Percentiles rank a stretch among this genome's conserved stretches.
Evolutionary conservation across 148 eudicot genomes (phyloP).

Genomic region (Cornus florida): DNA sequence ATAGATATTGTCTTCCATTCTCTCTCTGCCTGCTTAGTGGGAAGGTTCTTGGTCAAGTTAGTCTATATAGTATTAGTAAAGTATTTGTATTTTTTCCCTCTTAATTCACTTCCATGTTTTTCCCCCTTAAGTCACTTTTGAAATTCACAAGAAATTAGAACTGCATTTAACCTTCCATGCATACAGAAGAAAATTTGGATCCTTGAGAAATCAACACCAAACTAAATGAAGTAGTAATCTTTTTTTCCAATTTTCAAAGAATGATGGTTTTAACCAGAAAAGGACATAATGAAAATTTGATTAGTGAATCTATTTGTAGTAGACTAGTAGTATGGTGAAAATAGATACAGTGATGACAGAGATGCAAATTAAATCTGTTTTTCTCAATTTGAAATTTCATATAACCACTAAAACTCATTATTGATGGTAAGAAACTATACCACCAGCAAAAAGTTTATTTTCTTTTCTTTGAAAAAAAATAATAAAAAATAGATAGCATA

Average conservation of each 20-base stretch:
- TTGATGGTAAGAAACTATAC: not conserved
- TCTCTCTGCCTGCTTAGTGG: no score
- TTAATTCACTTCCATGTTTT: no score
- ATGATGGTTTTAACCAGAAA: not conserved
- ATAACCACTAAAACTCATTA: not conserved
- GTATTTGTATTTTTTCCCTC: no score
- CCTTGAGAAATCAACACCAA: not conserved
- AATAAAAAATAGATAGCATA: not conserved
- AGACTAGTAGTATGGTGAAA: not conserved
- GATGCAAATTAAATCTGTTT: not conserved
- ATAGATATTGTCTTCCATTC: no score
- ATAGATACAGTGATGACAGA: not conserved
- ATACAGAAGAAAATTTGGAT: no score
- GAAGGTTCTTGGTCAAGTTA: no score
- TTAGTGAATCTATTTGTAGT: not conserved
- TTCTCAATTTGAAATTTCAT: not conserved
- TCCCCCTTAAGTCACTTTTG: no score
- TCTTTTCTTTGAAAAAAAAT: not conserved
- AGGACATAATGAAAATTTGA: not conserved
- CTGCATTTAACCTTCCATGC: no score
- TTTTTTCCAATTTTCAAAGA: not conserved
- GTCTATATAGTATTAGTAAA: no score
- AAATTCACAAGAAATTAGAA: no score
- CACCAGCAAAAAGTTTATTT: not conserved
- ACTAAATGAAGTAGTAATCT: not conserved